Evolutionary conservation across 1,284 basidiomycete species (phyloP).

Genomic region (Rhodofomes roseus): DNA sequence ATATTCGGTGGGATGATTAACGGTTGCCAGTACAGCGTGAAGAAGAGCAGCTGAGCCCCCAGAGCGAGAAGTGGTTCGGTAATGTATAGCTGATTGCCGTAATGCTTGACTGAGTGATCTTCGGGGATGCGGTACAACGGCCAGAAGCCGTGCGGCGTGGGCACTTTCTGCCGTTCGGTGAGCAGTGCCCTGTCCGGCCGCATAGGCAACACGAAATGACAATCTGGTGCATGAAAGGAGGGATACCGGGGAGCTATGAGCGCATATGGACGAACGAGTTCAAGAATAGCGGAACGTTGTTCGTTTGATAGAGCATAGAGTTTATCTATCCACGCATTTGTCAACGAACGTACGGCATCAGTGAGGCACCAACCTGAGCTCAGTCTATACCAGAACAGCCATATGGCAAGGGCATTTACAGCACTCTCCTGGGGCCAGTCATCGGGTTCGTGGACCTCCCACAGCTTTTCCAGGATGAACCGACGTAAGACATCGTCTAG

Average conservation of each 20-base stretch:
- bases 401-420: slow-evolving; percentile 51
- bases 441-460: slow-evolving; percentile 35
- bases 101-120: slow-evolving; percentile 33
- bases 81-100: slow-evolving; percentile 36
- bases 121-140: slow-evolving; percentile 47
- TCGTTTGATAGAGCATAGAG: slow-evolving; percentile 27
- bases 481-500: slow-evolving; percentile 41
- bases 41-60: slow-evolving; percentile 61
- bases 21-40: slow-evolving; percentile 53
- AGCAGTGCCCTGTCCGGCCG: slow-evolving; percentile 11
- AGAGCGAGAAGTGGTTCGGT: slow-evolving; percentile 48
- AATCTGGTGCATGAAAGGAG: slow-evolving; percentile 53
- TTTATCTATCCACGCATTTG: slow-evolving; percentile 33
- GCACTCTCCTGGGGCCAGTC: slow-evolving; percentile 56
- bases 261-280: slow-evolving; percentile 54
- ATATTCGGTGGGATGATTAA: slow-evolving; percentile 43
- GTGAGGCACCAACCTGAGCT: slow-evolving; percentile 37
- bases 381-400: slow-evolving; percentile 59
- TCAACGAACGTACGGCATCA: neutral
- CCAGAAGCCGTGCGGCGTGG: slow-evolving; percentile 53
- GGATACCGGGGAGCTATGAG: slow-evolving; percentile 46
- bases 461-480: slow-evolving; percentile 43
- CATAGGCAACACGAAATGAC: slow-evolving; percentile 54
- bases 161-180: slow-evolving; percentile 33
- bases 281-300: slow-evolving; percentile 39